Percentiles rank a stretch among this genome's conserved stretches.
Evolutionary conservation across 306 rosid species (phyloP).

Genomic region (Quercus rubra): DNA sequence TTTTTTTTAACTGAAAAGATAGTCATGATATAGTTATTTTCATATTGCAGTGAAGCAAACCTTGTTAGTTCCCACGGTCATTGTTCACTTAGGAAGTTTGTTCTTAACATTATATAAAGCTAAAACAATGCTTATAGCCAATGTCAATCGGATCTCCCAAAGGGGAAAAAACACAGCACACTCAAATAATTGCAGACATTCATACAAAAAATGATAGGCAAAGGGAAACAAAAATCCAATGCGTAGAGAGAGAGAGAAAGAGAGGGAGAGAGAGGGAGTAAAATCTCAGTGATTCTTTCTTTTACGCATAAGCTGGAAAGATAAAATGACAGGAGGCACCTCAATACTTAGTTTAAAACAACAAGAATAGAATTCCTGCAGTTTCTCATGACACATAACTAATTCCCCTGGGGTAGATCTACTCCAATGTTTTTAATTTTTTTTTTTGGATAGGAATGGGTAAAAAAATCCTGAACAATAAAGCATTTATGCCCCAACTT

Average conservation of each 20-base stretch:
- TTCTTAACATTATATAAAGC: neutral
- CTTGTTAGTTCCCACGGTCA: no score
- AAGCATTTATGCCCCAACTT: neutral
- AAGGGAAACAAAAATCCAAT: neutral
- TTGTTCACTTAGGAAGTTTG: neutral
- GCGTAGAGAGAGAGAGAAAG: no score
- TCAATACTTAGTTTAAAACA: no score
- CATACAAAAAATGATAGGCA: neutral
- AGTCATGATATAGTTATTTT: no score
- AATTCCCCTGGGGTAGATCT: no score
- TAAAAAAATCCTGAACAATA: neutral
- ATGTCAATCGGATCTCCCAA: neutral
- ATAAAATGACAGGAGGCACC: neutral
- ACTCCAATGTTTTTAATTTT: neutral
- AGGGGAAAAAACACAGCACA: neutral
- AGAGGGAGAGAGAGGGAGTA: neutral
- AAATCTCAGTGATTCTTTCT: neutral
- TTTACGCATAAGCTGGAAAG: neutral
- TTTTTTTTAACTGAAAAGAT: no score
- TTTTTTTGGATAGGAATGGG: neutral
- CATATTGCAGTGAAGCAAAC: no score
- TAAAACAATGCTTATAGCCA: neutral
- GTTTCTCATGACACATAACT: no score
- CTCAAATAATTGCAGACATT: neutral
- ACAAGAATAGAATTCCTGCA: no score